These are phyloP conservation scores for Colletotrichum caudatum DNA, from an alignment of 2,329 filamentous ascomycete species.

Conservation along the genomic window DNA sequence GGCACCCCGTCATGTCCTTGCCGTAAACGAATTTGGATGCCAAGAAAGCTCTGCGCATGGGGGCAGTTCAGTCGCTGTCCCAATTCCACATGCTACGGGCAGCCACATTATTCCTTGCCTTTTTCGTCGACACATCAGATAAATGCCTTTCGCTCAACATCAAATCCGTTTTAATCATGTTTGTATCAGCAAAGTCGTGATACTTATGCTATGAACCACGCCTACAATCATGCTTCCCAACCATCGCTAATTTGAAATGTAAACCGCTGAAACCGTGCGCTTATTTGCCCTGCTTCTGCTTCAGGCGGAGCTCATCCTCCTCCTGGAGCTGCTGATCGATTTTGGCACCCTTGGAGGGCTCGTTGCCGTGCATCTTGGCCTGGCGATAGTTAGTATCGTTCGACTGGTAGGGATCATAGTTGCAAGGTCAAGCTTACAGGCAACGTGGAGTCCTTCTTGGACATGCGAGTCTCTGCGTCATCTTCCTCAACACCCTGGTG, in stretches of 20 bases:
- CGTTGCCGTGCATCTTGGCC: slow-evolving; percentile 77
- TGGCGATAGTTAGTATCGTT: slow-evolving; percentile 45
- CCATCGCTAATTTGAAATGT: slow-evolving; percentile 23
- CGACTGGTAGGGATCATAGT: slow-evolving; percentile 45
- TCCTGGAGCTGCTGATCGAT: slow-evolving; percentile 76
- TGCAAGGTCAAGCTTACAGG: slow-evolving; percentile 57
- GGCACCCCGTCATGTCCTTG: too few relatives aligned
- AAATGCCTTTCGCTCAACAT: neutral
- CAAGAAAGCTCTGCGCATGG: too few relatives aligned
- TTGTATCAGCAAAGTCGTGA: neutral
- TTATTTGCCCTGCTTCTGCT: slow-evolving; percentile 65
- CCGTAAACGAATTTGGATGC: too few relatives aligned
- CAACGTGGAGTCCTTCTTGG: slow-evolving; percentile 71
- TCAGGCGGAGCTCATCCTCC: slow-evolving; percentile 75
- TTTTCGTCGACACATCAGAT: neutral
- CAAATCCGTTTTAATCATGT: fast-evolving
- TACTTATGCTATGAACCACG: slow-evolving; percentile 10
- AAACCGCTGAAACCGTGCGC: slow-evolving; percentile 48
- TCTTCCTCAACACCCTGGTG: slow-evolving; percentile 47
- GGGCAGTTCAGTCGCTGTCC: too few relatives aligned
- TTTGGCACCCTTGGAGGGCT: slow-evolving; percentile 78
- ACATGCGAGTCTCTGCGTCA: slow-evolving; percentile 54
- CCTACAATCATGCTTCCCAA: neutral
- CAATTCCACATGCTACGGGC: too few relatives aligned
- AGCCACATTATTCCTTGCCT: neutral